Evolutionary conservation across 2,329 filamentous ascomycete species (phyloP), one percentile per base, ranked within the genome.

Genomic region (Chrysosphaeria jannelii): DNA sequence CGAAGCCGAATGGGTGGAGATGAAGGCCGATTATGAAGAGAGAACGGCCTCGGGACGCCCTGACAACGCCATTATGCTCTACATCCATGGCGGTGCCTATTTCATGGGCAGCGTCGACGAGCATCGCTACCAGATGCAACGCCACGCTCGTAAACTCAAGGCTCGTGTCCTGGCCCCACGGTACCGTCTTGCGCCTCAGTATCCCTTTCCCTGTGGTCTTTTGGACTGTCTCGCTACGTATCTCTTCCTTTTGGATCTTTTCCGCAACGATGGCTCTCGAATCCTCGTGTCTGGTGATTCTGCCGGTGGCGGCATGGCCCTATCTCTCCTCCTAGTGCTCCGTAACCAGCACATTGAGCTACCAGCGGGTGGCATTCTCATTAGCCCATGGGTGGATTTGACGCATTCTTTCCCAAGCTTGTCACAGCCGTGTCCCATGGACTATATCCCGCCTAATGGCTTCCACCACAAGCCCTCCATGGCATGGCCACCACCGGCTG

Each of bases 41-140:
- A 61, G 75, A 27, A 67, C 65, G 39, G 59, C 57, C 36, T 59
- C 10, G 65, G 64, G 33, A 4, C 10, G n/a, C 9, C 19, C 24
- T 5, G 21, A 23, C 8, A 24, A 23, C 17, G 63, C 78, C 24
- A 64, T 89, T 27, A 90, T 93, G 60, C 50, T 97, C 13, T 93
- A 93, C 43, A 53, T 93, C 12, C 85, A 93, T 38, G 85, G 85
- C 9, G 81, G 81, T 5, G 81, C 72, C 11, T 93, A 90, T 45
- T 97, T 68, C 45, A 93, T 97, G 40, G 81, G 85, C 9, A 88
- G 76, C 34, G 68, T 91, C 18, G 79, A 91, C 38, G 79, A 89
- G 42, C 85, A 93, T 48, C 66, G 85, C n/a, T 93, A 93, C 45
- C 81, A 93, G 51, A 65, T 97, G 54, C 85, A 97, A 44, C 59